Conservation (phyloP, 768 basidiomycete species). For the Amylocystis lapponica region DNA sequence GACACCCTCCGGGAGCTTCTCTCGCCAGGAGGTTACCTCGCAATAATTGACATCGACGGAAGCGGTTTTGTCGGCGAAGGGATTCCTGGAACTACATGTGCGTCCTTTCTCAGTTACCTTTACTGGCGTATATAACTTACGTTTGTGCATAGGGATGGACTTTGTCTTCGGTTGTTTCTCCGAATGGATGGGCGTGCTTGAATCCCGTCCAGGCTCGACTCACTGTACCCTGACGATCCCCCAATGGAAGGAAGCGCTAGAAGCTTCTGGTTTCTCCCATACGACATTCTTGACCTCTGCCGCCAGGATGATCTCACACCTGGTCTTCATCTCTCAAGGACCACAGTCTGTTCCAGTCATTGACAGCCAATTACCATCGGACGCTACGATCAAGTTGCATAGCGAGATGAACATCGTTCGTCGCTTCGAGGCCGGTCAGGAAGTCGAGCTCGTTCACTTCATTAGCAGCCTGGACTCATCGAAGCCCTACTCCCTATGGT, state of each 20-base stretch:
- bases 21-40: slow-evolving; percentile 12
- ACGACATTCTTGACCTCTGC: slow-evolving; percentile 3
- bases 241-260: slow-evolving; percentile 1
- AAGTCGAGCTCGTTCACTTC: not conserved
- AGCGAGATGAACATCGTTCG: not conserved
- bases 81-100: slow-evolving; percentile 10
- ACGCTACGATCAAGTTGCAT: too few relatives aligned
- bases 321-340: slow-evolving; percentile 7
- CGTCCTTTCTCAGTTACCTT: slow-evolving; percentile 3
- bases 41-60: slow-evolving; percentile 12
- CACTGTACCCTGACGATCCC: slow-evolving; percentile 3
- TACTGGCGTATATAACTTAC: not conserved
- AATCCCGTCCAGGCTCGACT: slow-evolving; percentile 1
- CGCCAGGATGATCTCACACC: not conserved
- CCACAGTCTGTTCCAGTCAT: too few relatives aligned
- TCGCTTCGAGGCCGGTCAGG: not conserved
- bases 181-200: slow-evolving; percentile 13
- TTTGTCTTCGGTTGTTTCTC: slow-evolving; percentile 10
- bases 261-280: slow-evolving; percentile 1
- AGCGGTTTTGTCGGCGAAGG: slow-evolving; percentile 3
- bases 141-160: slow-evolving; percentile 6
- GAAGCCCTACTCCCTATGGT: slow-evolving; percentile 1
- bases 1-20: slow-evolving; percentile 8
- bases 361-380: too few relatives aligned
- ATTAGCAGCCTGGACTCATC: slow-evolving; percentile 4